Evolutionary conservation across 2,329 filamentous ascomycete genomes (phyloP).

Genomic region (Botryotinia narcissicola): DNA sequence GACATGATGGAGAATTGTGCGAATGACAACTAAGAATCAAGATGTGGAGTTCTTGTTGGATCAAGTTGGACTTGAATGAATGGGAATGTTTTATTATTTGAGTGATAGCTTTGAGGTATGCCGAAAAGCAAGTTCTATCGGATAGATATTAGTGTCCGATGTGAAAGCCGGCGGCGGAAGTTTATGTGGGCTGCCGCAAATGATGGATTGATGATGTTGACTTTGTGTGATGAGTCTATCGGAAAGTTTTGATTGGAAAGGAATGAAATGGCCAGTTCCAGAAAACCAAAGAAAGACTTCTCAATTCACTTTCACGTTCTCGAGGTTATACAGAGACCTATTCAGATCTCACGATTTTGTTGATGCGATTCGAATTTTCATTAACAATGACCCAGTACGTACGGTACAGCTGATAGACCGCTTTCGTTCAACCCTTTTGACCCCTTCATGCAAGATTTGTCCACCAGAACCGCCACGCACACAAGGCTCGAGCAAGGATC

Average conservation of each 20-base stretch:
- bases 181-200: slow-evolving; percentile 25
- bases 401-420: background rate
- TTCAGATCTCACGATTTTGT: background rate
- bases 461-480: background rate
- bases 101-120: background rate
- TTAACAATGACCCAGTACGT: background rate
- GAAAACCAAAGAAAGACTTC: background rate
- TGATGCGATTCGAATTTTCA: background rate
- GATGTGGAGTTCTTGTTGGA: slow-evolving; percentile 4
- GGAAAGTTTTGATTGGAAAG: slow-evolving; percentile 1
- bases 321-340: background rate
- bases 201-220: background rate
- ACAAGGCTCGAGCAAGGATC: background rate
- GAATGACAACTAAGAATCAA: background rate
- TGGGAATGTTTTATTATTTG: background rate
- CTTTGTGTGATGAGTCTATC: background rate
- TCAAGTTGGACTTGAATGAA: slow-evolving; percentile 2
- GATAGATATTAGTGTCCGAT: slow-evolving; percentile 14
- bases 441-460: background rate
- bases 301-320: background rate
- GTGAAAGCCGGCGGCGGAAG: slow-evolving; percentile 17
- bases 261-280: background rate
- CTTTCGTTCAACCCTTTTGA: background rate
- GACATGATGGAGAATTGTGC: slow-evolving; percentile 59
- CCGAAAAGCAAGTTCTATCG: slow-evolving; percentile 1